Percentiles rank a stretch among this genome's conserved stretches.
phyloP scores from a whole-genome alignment of 805 yeast genomes.

The Suhomyces xylopsoci region DNA sequence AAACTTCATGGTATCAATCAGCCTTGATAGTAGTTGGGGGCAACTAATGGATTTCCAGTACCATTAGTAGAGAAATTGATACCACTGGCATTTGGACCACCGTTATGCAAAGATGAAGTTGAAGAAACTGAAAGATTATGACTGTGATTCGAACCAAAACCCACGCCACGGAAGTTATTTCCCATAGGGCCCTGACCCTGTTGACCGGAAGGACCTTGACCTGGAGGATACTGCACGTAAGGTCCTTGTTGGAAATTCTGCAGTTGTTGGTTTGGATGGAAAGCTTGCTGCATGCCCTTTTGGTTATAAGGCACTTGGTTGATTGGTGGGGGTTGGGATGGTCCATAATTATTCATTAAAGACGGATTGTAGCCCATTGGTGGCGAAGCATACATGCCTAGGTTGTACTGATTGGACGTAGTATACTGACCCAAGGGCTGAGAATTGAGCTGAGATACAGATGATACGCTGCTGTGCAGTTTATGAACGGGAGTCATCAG shows the following conservation, averaged over 20 bases:
- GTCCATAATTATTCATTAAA: neutral
- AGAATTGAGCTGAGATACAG: slow-evolving; percentile 5
- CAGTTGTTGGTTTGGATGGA: neutral
- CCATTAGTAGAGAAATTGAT: neutral
- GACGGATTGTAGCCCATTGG: neutral
- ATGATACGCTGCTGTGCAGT: slow-evolving; percentile 8
- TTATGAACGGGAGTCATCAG: slow-evolving; percentile 1
- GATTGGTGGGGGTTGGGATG: neutral
- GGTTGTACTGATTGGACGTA: neutral
- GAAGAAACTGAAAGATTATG: slow-evolving; percentile 3
- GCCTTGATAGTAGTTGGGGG: slow-evolving; percentile 1
- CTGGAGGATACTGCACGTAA: neutral
- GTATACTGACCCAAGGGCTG: slow-evolving; percentile 7
- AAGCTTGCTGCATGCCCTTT: neutral
- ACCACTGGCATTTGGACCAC: neutral
- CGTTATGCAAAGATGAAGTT: slow-evolving; percentile 3
- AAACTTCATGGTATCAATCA: neutral
- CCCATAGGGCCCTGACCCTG: neutral
- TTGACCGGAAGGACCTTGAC: neutral
- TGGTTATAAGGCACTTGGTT: neutral
- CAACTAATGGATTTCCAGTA: slow-evolving; percentile 1
- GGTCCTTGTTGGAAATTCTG: slow-evolving; percentile 2
- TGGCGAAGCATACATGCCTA: neutral
- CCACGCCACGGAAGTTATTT: neutral
- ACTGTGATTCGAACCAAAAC: neutral